These are phyloP conservation scores for Suillus decipiens DNA, from an alignment of 768 basidiomycete species.

Conservation along the genomic window DNA sequence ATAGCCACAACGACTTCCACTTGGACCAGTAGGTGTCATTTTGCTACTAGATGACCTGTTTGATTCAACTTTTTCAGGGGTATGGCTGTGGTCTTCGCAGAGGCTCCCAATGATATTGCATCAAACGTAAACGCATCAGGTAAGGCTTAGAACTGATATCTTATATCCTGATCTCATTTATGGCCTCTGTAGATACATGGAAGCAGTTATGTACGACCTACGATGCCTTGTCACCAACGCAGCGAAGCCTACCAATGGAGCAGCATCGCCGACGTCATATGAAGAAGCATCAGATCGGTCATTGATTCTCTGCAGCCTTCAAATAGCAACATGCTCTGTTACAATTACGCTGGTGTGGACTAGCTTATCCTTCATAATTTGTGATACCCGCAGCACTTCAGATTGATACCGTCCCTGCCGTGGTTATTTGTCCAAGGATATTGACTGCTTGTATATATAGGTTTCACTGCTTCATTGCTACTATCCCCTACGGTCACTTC, in stretches of 20 bases:
- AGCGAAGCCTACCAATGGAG: background rate
- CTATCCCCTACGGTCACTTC: no score
- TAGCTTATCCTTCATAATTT: background rate
- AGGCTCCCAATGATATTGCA: conserved; percentile 30
- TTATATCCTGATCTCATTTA: background rate
- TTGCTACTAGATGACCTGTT: background rate
- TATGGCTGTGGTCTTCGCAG: conserved; percentile 42
- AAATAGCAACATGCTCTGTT: background rate
- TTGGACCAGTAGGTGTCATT: conserved; percentile 29
- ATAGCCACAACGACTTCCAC: conserved; percentile 42
- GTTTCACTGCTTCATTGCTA: background rate
- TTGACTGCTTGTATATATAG: background rate
- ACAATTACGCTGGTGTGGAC: background rate
- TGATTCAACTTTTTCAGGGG: conserved; percentile 42
- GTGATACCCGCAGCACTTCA: background rate
- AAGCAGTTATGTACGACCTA: conserved; percentile 9
- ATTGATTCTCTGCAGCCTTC: background rate
- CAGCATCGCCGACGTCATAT: background rate
- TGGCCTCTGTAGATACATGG: conserved; percentile 4
- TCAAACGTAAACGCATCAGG: conserved; percentile 19
- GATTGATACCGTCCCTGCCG: background rate
- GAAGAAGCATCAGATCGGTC: background rate
- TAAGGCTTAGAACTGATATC: conserved; percentile 11
- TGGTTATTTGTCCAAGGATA: background rate
- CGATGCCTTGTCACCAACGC: conserved; percentile 4